Evolutionary conservation across 2,329 filamentous ascomycete species (phyloP), one percentile per base, ranked within the genome.

Genomic region (Fusarium liriodendri): DNA sequence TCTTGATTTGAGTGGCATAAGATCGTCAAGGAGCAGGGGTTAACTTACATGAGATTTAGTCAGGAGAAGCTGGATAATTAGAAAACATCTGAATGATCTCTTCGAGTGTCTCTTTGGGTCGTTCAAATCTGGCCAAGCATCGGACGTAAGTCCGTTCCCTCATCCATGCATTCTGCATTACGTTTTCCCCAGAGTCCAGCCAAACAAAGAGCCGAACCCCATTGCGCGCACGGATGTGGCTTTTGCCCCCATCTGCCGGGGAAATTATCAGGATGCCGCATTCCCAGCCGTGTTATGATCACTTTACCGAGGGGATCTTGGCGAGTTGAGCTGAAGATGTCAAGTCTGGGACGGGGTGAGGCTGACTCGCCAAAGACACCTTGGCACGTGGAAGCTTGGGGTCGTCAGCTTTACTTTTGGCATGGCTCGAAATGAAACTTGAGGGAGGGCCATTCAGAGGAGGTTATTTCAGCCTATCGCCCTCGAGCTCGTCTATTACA

Each of bases 231-330:
- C 33, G 22, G 32, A 37, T 57, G 20, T 27, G 33, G 33, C 54
- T 27, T 27, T 55, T 54, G 50, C 16, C 16, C 5, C 6, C 20
- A 7, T 32, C 16, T 22, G 37, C 29, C 37, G 40, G 59, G 64
- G 64, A 66, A 45, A 66, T 66, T 63, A 20, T 66, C 52, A 25
- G 59, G 58, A 50, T 32, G 16, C 25, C 18, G 18, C 27, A 32
- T 54, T 32, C 13, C 2, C 47, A 54, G 42, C 42, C 42, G 8
- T 27, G 20, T 9, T 8, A 22, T 27, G 45, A 10, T 32, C 6
- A 8, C 6, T 29, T 4, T 52, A 11, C 47, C 2, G 27, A 29
- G 7, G 7, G 47, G 25, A 14, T n/a, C 47, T 32, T 52, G 25
- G 16, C 25, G 25, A 52, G 47, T 50, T 29, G 45, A 4, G 47